A percentile compares a stretch with the other conserved stretches of the same genome.
Evolutionary conservation across 108 stramenopile genomes (phyloP).

Genomic region (Asterionellopsis glacialis): DNA sequence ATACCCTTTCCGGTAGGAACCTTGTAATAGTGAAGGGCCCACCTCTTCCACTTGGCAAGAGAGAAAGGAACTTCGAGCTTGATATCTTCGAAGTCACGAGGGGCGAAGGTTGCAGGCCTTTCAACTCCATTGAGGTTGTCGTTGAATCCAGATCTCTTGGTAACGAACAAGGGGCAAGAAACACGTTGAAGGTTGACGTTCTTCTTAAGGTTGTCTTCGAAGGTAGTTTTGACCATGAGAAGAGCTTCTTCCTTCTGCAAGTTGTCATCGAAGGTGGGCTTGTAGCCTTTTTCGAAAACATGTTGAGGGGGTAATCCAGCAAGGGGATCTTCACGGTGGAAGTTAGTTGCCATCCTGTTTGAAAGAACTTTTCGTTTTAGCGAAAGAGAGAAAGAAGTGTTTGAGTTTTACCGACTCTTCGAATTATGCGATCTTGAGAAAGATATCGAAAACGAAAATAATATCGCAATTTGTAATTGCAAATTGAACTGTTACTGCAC

Average conservation of each 20-base stretch:
- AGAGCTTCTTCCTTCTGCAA: conserved; percentile 32
- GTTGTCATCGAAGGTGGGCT: conserved; percentile 21
- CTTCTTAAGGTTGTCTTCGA: conserved; percentile 36
- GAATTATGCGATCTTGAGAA: no score
- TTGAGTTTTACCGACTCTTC: no score
- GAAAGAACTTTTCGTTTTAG: no score
- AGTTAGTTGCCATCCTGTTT: conserved; percentile 9
- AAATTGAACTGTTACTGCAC: no score
- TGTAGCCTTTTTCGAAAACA: conserved; percentile 24
- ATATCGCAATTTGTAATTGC: no score
- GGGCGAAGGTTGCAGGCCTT: conserved; percentile 33
- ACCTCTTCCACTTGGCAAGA: conserved; percentile 46
- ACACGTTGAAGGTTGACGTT: conserved; percentile 45
- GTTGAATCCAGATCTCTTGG: conserved; percentile 33
- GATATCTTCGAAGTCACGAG: conserved; percentile 26
- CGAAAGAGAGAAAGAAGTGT: no score
- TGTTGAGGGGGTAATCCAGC: conserved; percentile 9
- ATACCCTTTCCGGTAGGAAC: conserved; percentile 24
- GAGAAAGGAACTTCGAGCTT: conserved; percentile 37
- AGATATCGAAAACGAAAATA: no score
- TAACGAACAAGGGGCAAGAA: conserved; percentile 33
- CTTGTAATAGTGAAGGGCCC: conserved; percentile 34
- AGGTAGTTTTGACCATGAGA: conserved; percentile 19
- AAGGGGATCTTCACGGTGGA: conserved; percentile 3
- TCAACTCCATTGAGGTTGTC: conserved; percentile 35